Percentiles rank a stretch among this genome's conserved stretches.
phyloP scores from a whole-genome alignment of 768 basidiomycete genomes.

The Lentinula aciculospora region DNA sequence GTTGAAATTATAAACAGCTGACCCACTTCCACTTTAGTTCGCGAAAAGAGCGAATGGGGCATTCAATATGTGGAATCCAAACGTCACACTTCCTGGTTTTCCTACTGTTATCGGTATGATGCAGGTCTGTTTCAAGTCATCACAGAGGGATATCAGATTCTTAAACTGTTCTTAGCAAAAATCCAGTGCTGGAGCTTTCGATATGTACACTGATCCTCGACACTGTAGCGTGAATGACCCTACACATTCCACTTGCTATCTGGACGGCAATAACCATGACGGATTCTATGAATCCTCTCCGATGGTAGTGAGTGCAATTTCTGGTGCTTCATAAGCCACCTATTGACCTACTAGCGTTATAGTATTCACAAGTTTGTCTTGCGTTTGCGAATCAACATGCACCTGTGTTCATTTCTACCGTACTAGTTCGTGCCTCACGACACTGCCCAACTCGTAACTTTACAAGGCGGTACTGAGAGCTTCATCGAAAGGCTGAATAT shows the following conservation, averaged over 20 bases:
- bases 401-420: background rate
- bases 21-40: constrained; percentile 38
- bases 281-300: constrained; percentile 68
- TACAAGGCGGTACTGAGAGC: constrained; percentile 51
- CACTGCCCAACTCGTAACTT: constrained; percentile 51
- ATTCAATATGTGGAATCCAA: constrained; percentile 54
- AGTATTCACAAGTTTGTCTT: constrained; percentile 52
- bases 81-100: constrained; percentile 43
- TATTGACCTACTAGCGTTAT: constrained; percentile 1
- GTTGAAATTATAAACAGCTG: too few relatives aligned
- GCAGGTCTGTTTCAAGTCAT: constrained; percentile 33
- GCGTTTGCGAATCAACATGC: background rate
- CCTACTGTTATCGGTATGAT: constrained; percentile 50
- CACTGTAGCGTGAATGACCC: constrained; percentile 66
- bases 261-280: constrained; percentile 48
- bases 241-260: constrained; percentile 48
- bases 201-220: constrained; percentile 54
- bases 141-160: too few relatives aligned
- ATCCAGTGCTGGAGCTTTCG: constrained; percentile 52
- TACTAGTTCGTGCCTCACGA: constrained; percentile 60
- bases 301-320: constrained; percentile 38
- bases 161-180: constrained; percentile 32
- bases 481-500: constrained; percentile 54
- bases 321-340: background rate
- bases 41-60: constrained; percentile 50